Base-by-base conservation (phyloP, 139 green algal genomes). In the Chlorella vulgaris region DNA sequence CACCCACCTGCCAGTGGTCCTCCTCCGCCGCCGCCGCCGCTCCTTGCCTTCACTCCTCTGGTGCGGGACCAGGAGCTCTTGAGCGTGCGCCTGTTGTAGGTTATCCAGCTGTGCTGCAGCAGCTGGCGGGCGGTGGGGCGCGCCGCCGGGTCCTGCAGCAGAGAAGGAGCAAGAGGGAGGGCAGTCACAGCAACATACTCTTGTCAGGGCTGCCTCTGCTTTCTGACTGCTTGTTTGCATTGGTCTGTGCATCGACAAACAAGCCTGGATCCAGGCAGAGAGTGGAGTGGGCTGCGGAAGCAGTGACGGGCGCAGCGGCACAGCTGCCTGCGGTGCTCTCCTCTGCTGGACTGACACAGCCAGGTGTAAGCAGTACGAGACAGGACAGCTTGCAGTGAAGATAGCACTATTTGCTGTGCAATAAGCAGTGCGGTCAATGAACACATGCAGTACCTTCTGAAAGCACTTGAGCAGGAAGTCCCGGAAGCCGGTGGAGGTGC, bases 391-490 rank as follows among this genome's bases (percentile, higher is more conserved):
- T n/a, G n/a, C n/a, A n/a, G n/a, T n/a, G n/a, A n/a, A n/a, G n/a
- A n/a, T n/a, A n/a, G n/a, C n/a, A n/a, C n/a, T n/a, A n/a, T n/a
- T n/a, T n/a, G n/a, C n/a, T n/a, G n/a, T n/a, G 7, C 10, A 74
- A 4, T 13, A 87, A 21, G 28, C 29, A 42, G 10, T 13, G 35
- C 15, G 26, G 75, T 21, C 67, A 36, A 33, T 29, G 36, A 10
- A 58, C 15, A 24, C 47, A 58, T 15, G 47, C 47, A 58, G 47
- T 58, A 58, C 90, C 93, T 99, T 99, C 39, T 93, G 83, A 80
- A 98, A 99, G 87, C 96, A 99, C 33, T 88, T 81, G 24, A 91
- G 65, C 67, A 99, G 86, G 79, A 99, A 98, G 83, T 98, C 94
- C n/a, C 88, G 66, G 67, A 92, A 84, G 68, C 89, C 83, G 0